phyloP scores from a whole-genome alignment of 768 basidiomycete genomes.

The Kwoniella bestiolae region DNA sequence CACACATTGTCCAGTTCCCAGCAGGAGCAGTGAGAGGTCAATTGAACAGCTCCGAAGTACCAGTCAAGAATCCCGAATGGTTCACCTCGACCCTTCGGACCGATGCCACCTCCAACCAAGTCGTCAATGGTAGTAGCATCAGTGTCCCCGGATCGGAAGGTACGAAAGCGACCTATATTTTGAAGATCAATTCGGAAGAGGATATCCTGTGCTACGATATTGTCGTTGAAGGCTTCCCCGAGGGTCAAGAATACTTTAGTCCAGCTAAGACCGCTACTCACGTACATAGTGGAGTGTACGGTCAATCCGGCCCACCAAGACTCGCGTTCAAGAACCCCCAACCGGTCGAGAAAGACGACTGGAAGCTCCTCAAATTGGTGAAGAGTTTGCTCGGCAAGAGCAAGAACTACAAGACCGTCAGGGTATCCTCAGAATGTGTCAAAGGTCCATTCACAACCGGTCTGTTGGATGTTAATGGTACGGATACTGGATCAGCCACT shows the following conservation, averaged over 20 bases:
- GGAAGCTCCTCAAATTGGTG: slow-evolving; percentile 40
- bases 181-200: background rate
- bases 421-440: slow-evolving; percentile 50
- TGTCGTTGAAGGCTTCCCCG: background rate
- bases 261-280: slow-evolving; percentile 51
- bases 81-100: background rate
- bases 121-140: background rate
- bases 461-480: slow-evolving; percentile 44
- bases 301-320: slow-evolving; percentile 54
- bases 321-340: slow-evolving; percentile 56
- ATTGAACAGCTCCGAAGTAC: slow-evolving; percentile 24
- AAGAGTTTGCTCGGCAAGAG: background rate
- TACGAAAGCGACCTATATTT: background rate
- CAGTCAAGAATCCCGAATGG: background rate
- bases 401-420: background rate
- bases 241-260: slow-evolving; percentile 37
- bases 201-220: background rate
- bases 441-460: slow-evolving; percentile 56
- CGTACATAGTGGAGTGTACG: slow-evolving; percentile 42
- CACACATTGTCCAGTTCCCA: slow-evolving; percentile 52
- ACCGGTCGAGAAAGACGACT: slow-evolving; percentile 27
- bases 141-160: background rate
- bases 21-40: slow-evolving; percentile 58
- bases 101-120: background rate
- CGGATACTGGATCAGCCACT: slow-evolving; percentile 25